Conservation (phyloP, 2,329 filamentous ascomycete genomes). For the Aspergillus pseudoterreus region DNA sequence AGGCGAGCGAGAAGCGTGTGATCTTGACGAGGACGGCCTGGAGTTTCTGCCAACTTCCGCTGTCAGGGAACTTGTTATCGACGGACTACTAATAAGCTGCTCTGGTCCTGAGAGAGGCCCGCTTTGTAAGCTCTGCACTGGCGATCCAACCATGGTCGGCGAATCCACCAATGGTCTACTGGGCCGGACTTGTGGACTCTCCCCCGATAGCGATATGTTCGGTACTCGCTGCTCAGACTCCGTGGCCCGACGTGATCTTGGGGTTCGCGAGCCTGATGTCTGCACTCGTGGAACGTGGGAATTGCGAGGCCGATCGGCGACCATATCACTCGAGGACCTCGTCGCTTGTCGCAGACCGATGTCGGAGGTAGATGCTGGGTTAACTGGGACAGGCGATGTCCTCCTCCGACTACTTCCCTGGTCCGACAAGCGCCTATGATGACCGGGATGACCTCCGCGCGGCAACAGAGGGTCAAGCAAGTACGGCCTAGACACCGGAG, state of each 20-base stretch:
- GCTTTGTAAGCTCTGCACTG: slow-evolving; percentile 9
- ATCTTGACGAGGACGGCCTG: slow-evolving; percentile 30
- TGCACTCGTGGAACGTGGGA: slow-evolving; percentile 23
- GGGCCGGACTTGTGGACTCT: slow-evolving; percentile 18
- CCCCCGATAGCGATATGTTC: slow-evolving; percentile 20
- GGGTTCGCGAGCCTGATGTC: slow-evolving; percentile 20
- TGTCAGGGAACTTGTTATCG: slow-evolving; percentile 11
- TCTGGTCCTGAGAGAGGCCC: slow-evolving; percentile 9
- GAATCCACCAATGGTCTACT: slow-evolving; percentile 24
- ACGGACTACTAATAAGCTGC: slow-evolving; percentile 6
- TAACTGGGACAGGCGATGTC: slow-evolving; percentile 31
- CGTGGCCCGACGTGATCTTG: slow-evolving; percentile 28
- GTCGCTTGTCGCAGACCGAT: slow-evolving; percentile 28
- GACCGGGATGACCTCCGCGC: slow-evolving; percentile 18
- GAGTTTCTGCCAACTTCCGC: slow-evolving; percentile 15
- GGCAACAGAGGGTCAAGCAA: slow-evolving; percentile 28
- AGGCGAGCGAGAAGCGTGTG: slow-evolving; percentile 19
- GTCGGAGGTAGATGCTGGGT: slow-evolving; percentile 33
- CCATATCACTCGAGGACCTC: slow-evolving; percentile 36
- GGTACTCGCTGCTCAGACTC: slow-evolving; percentile 30
- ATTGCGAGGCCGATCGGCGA: slow-evolving; percentile 26
- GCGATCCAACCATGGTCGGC: slow-evolving; percentile 17
- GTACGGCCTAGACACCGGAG: slow-evolving; percentile 31
- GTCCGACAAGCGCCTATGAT: slow-evolving; percentile 36
- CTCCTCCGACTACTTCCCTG: slow-evolving; percentile 27